Base-by-base conservation (phyloP, 371 early-diverging fungal genomes). In the Mucor lusitanicus region DNA sequence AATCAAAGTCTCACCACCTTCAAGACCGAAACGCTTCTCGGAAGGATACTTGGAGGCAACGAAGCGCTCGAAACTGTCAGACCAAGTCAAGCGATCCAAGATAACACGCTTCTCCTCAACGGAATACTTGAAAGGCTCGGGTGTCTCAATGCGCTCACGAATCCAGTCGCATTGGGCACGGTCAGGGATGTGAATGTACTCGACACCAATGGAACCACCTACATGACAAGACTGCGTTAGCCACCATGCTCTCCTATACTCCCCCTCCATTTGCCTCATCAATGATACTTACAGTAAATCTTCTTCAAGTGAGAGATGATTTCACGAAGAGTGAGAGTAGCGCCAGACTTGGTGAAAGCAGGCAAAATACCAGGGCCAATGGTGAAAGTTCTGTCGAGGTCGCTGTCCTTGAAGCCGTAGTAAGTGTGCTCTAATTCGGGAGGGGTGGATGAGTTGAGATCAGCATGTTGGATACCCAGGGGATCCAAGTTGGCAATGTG, bases 101-200 rank as follows among this genome's bases (percentile, higher is more conserved):
- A 99, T 95, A 76, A 92, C 85, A 17, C 82, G 78, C 88, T 97
- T 97, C 76, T 97, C 90, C 37, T 93, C 97, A 56, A 85, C 87
- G 48, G 91, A 80, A 86, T 92, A 97, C 66, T 87, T 77, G 87
- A 90, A 95, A 61, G 92, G 94, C 57, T 85, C 76, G 59, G 96
- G 96, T 46, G 91, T 93, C 83, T 99, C 99, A 64, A 99, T 85
- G 60, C 91, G 90, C 70, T 87, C 82, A 57, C 97, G 89, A 68
- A 99, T 90, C 99, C 99, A 99, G 86, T 99, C 96, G 79, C 98
- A 97, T 76, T 92, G 93, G 21, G 83, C 87, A 67, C 96, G 92
- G 79, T 97, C 97, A 63, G 97, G 93, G 70, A 98, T 99, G 81
- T 99, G 99, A 64, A 94, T 93, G 86, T 97, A 99, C 76, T 99